Evolutionary conservation across 306 rosid species (phyloP).

Genomic region (Cucurbita ficifolia): DNA sequence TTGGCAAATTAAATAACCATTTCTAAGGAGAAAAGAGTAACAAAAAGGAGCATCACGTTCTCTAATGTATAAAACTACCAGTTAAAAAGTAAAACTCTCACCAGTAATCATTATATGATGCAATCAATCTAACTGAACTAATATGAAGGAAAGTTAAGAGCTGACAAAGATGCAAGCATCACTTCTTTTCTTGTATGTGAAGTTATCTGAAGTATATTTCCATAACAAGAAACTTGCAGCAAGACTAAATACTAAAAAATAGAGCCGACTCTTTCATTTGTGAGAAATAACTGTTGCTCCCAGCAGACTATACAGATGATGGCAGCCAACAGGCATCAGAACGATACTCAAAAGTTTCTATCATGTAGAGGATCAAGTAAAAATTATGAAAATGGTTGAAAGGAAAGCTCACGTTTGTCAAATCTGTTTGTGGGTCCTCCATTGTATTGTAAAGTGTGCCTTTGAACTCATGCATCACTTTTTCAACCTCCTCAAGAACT

Average conservation of each 20-base stretch:
- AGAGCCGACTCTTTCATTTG: not conserved
- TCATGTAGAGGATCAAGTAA: not conserved
- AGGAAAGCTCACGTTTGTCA: conserved; percentile 59
- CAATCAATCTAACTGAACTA: not conserved
- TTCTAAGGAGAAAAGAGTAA: not conserved
- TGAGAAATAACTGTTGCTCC: not conserved
- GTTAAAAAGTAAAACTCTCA: not conserved
- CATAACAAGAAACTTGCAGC: not conserved
- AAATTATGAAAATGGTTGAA: not conserved
- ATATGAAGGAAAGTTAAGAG: not conserved
- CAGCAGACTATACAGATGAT: not conserved
- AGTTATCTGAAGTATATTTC: not conserved
- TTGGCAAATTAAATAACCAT: not conserved
- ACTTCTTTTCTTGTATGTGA: not conserved
- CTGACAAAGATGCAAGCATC: not conserved
- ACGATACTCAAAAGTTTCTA: not conserved
- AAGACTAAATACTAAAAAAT: not conserved
- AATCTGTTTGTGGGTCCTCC: conserved; percentile 91
- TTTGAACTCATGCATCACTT: conserved; percentile 92
- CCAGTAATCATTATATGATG: not conserved
- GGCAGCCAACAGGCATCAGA: not conserved
- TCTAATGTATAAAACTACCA: not conserved
- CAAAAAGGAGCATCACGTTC: not conserved
- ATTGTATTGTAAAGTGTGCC: conserved; percentile 80
- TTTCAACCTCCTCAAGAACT: conserved; percentile 98